Percentiles rank a stretch among this genome's conserved stretches.
Conservation (phyloP, 208 protist species). For the Angomonas deanei region DNA sequence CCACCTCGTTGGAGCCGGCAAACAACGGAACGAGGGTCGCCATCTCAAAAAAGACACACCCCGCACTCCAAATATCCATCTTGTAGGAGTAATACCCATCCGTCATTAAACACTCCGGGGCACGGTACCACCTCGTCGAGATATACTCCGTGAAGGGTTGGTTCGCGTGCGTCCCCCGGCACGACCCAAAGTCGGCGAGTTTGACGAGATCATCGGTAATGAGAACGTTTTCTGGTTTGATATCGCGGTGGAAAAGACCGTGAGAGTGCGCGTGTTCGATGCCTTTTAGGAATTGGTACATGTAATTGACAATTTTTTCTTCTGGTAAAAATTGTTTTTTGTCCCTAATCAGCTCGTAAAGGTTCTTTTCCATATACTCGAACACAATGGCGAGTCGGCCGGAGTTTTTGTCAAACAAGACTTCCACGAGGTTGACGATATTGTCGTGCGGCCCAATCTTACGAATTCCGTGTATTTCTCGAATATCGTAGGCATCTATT, state of each 20-base stretch:
- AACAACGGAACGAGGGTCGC: conserved; percentile 78
- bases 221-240: conserved; percentile 98
- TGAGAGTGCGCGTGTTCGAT: conserved; percentile 91
- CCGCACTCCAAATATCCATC: conserved; percentile 89
- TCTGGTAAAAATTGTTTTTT: conserved; percentile 83
- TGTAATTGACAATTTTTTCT: conserved; percentile 80
- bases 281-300: conserved; percentile 88
- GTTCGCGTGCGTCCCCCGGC: conserved; percentile 73
- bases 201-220: conserved; percentile 86
- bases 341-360: conserved; percentile 95
- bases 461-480: conserved; percentile 96
- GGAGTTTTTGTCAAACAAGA: conserved; percentile 91
- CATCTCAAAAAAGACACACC: conserved; percentile 88
- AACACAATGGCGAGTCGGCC: conserved; percentile 95
- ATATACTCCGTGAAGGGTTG: conserved; percentile 90
- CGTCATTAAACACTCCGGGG: conserved; percentile 89
- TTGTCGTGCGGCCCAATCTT: conserved; percentile 91
- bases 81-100: conserved; percentile 88
- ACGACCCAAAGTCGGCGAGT: conserved; percentile 92
- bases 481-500: conserved; percentile 94
- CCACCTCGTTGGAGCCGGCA: conserved; percentile 69
- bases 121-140: conserved; percentile 91
- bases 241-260: conserved; percentile 93
- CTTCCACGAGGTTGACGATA: conserved; percentile 94
- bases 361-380: conserved; percentile 97